Percentiles rank a stretch among this genome's conserved stretches.
Conservation (phyloP, 371 early-diverging fungal species). For the Gilbertella persicaria region DNA sequence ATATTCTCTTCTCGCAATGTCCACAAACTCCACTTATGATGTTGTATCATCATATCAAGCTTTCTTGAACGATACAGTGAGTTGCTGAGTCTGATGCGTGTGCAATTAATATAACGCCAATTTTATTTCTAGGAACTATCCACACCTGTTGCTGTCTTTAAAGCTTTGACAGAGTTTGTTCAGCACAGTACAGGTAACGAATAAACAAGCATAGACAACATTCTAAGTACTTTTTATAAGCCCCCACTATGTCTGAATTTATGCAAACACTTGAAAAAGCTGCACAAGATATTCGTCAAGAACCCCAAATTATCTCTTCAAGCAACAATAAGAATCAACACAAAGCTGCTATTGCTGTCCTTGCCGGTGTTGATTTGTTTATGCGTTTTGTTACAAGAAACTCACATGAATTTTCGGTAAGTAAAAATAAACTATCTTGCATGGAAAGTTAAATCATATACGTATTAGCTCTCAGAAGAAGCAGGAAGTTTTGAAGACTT, state of each 20-base stretch:
- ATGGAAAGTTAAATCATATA: too few species aligned
- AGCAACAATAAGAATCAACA: slow-evolving; percentile 37
- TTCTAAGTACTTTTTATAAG: slow-evolving; percentile 24
- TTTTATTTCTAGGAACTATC: slow-evolving; percentile 64
- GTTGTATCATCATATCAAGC: slow-evolving; percentile 23
- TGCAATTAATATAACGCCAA: neutral
- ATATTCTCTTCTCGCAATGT: slow-evolving; percentile 6
- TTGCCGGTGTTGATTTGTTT: slow-evolving; percentile 91
- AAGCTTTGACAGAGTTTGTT: slow-evolving; percentile 77
- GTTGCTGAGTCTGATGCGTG: neutral
- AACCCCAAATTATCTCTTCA: slow-evolving; percentile 32
- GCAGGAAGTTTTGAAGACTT: slow-evolving; percentile 70
- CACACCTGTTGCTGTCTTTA: slow-evolving; percentile 88
- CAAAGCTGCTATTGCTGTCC: slow-evolving; percentile 50
- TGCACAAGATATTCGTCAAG: slow-evolving; percentile 56
- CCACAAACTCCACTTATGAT: slow-evolving; percentile 8
- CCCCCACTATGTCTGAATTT: slow-evolving; percentile 88
- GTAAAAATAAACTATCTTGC: too few species aligned
- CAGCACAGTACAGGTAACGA: slow-evolving; percentile 63
- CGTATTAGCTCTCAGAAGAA: slow-evolving; percentile 34
- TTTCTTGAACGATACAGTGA: slow-evolving; percentile 23
- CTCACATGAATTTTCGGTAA: slow-evolving; percentile 67
- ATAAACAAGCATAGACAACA: neutral
- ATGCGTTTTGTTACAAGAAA: slow-evolving; percentile 76
- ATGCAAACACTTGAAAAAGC: slow-evolving; percentile 76